Evolutionary conservation across 2,329 filamentous ascomycete genomes (phyloP).

Genomic region (Ceratocystis cacaofunesta): DNA sequence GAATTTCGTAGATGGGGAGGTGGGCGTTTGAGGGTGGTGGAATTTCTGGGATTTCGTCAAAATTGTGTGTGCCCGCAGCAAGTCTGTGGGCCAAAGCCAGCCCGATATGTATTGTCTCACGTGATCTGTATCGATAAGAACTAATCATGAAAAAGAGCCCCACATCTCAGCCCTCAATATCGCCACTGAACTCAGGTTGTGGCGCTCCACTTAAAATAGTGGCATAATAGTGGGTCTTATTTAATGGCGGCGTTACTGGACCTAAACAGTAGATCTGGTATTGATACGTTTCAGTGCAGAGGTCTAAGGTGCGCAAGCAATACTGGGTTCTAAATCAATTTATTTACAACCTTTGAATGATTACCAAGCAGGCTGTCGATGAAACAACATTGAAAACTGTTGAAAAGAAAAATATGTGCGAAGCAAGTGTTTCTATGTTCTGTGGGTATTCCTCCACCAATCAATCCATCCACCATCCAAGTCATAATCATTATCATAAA

Average conservation of each 20-base stretch:
- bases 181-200: not conserved
- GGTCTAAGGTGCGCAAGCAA: not conserved
- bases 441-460: conserved; percentile 15
- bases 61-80: conserved; percentile 16
- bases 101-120: conserved; percentile 9
- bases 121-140: conserved; percentile 16
- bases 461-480: conserved; percentile 9
- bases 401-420: conserved; percentile 1
- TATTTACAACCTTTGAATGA: no score
- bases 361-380: no score
- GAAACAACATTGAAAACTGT: no score
- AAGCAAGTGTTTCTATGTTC: conserved; percentile 16
- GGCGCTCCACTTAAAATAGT: not conserved
- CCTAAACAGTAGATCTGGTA: no score
- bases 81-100: conserved; percentile 15
- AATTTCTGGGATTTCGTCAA: conserved; percentile 17
- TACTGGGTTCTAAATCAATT: not conserved
- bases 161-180: not conserved
- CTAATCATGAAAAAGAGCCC: not conserved
- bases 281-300: no score
- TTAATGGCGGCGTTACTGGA: no score
- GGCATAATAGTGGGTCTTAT: not conserved
- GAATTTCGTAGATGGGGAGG: conserved; percentile 15
- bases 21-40: conserved; percentile 17
- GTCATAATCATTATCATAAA: conserved; percentile 17